These are phyloP conservation scores for Mycena amicta DNA, from an alignment of 768 basidiomycete genomes.

Conservation along the genomic window DNA sequence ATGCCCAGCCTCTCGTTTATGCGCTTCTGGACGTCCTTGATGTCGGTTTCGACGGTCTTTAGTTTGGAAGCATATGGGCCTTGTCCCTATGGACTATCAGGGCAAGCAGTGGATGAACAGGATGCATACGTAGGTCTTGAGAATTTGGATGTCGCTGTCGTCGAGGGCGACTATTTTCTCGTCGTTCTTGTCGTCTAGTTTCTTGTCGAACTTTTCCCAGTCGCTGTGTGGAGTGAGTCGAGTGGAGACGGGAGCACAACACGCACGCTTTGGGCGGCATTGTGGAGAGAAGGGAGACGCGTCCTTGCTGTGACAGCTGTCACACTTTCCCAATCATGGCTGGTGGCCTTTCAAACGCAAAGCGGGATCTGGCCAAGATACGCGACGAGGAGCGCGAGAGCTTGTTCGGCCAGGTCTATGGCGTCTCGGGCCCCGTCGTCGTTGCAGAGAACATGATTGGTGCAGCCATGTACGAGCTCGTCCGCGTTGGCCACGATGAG, in stretches of 20 bases:
- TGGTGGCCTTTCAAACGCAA: conserved; percentile 90
- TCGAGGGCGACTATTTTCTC: conserved; percentile 97
- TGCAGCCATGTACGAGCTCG: conserved; percentile 97
- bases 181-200: conserved; percentile 82
- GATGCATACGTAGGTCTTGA: conserved; percentile 86
- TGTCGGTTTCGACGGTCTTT: conserved; percentile 88
- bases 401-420: conserved; percentile 84
- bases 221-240: conserved; percentile 57
- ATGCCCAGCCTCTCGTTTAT: conserved; percentile 99
- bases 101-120: conserved; percentile 12
- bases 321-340: conserved; percentile 58
- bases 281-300: conserved; percentile 31
- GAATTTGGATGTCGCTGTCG: conserved; percentile 97
- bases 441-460: conserved; percentile 96
- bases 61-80: conserved; percentile 91
- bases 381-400: conserved; percentile 89
- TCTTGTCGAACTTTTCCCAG: conserved; percentile 98
- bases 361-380: conserved; percentile 84
- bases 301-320: conserved; percentile 7
- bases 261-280: conserved; percentile 98
- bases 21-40: conserved; percentile 94
- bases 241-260: not conserved
- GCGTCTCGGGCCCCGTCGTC: conserved; percentile 98
- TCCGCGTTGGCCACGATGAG: conserved; percentile 97
- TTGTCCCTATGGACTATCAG: conserved; percentile 85